Evolutionary conservation across 441 rosid genomes (phyloP).

Genomic region (Pelargonium myrrhifolium): DNA sequence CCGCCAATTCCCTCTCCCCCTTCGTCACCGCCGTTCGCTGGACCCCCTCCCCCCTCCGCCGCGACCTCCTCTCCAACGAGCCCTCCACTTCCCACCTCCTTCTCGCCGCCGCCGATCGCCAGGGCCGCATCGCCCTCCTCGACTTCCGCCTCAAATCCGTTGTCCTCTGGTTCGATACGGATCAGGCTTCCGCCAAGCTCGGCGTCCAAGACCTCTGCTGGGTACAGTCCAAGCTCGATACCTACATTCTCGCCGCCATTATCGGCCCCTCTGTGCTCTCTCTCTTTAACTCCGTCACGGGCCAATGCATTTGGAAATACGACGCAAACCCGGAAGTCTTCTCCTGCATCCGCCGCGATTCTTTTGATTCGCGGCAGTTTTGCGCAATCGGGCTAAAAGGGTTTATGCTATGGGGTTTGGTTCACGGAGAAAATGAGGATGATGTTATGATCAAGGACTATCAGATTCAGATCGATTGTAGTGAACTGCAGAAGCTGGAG

Average conservation of each 20-base stretch:
- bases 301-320: conserved; percentile 60
- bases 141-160: conserved; percentile 69
- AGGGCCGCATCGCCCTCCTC: conserved; percentile 73
- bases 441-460: conserved; percentile 51
- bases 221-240: conserved; percentile 46
- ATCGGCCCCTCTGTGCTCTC: conserved; percentile 67
- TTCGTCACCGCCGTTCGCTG: conserved; percentile 80
- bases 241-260: conserved; percentile 53
- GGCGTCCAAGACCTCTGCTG: conserved; percentile 91
- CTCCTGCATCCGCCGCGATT: conserved; percentile 80
- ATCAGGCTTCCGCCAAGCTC: conserved; percentile 39
- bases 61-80: conserved; percentile 68
- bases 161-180: conserved; percentile 55
- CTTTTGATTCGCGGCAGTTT: conserved; percentile 81
- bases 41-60: conserved; percentile 64
- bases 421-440: conserved; percentile 59
- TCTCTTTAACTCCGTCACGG: conserved; percentile 39
- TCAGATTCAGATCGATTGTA: conserved; percentile 52
- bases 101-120: conserved; percentile 84
- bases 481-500: conserved; percentile 60
- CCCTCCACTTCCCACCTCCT: conserved; percentile 74
- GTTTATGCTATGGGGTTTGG: conserved; percentile 54
- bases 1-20: conserved; percentile 45
- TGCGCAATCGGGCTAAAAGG: conserved; percentile 73
- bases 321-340: conserved; percentile 69